phyloP scores from a whole-genome alignment of 208 protist genomes.

The Acanthamoeba lenticulata region DNA sequence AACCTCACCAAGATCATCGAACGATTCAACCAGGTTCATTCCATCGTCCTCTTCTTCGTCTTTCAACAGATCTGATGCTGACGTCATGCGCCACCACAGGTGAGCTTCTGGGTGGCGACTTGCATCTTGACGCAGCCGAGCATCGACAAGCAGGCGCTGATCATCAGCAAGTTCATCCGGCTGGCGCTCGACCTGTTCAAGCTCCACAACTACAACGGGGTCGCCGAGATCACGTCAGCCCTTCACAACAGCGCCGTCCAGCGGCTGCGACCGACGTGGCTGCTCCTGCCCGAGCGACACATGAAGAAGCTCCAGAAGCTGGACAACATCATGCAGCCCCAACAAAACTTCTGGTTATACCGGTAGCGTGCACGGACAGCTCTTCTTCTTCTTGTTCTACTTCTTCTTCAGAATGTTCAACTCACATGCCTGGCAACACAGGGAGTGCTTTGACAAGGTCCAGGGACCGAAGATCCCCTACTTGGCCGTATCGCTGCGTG shows the following conservation, averaged over 20 bases:
- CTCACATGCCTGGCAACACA: neutral
- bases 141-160: constrained; percentile 35
- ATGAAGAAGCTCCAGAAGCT: constrained; percentile 38
- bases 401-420: neutral
- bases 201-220: constrained; percentile 60
- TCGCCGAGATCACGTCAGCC: constrained; percentile 10
- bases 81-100: neutral
- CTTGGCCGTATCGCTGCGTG: constrained; percentile 45
- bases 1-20: constrained; percentile 56
- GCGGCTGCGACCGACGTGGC: constrained; percentile 13
- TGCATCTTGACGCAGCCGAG: constrained; percentile 22
- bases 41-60: no score
- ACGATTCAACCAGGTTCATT: constrained; percentile 65
- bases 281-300: constrained; percentile 21
- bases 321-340: constrained; percentile 44
- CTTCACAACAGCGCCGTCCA: constrained; percentile 52
- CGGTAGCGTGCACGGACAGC: no score
- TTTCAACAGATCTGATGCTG: constrained; percentile 23
- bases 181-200: constrained; percentile 51
- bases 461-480: constrained; percentile 14
- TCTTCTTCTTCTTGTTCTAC: neutral
- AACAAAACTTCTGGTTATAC: constrained; percentile 49
- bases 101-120: constrained; percentile 63
- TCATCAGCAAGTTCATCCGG: constrained; percentile 58
- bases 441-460: constrained; percentile 48